Evolutionary conservation across 306 rosid species (phyloP).

Genomic region (cucumber (Cucumis sativus)): DNA sequence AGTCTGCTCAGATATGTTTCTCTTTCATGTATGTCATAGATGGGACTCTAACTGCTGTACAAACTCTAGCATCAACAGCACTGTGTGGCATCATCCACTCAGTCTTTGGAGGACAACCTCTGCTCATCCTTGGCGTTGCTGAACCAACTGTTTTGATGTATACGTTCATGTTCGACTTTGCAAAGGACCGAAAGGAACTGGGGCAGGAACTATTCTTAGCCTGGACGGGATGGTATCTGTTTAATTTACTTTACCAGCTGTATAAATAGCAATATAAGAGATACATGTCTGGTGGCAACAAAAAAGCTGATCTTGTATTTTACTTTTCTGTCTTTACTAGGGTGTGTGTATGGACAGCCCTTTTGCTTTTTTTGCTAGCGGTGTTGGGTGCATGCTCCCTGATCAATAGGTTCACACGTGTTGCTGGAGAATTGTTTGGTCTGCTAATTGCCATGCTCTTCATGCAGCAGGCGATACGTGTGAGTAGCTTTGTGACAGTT

Average conservation of each 20-base stretch:
- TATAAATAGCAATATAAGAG: neutral
- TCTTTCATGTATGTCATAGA: slow-evolving; percentile 33
- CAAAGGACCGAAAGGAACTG: slow-evolving; percentile 72
- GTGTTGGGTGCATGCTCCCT: slow-evolving; percentile 86
- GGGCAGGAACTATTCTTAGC: slow-evolving; percentile 77
- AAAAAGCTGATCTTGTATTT: neutral
- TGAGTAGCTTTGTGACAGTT: slow-evolving; percentile 22
- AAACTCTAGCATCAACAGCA: slow-evolving; percentile 92
- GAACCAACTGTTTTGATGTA: slow-evolving; percentile 98
- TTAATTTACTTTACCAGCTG: slow-evolving; percentile 5
- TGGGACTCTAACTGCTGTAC: slow-evolving; percentile 89
- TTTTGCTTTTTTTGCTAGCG: slow-evolving; percentile 79
- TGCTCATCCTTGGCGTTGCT: slow-evolving; percentile 90
- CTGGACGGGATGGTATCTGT: slow-evolving; percentile 89
- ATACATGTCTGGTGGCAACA: neutral
- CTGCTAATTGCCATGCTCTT: slow-evolving; percentile 87
- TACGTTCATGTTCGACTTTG: slow-evolving; percentile 82
- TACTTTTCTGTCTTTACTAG: slow-evolving; percentile 25
- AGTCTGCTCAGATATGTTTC: slow-evolving; percentile 24
- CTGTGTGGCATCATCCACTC: slow-evolving; percentile 86
- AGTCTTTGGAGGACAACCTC: slow-evolving; percentile 85
- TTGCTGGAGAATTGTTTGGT: slow-evolving; percentile 96
- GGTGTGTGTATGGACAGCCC: slow-evolving; percentile 92
- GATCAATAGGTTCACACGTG: slow-evolving; percentile 84
- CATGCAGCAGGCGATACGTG: slow-evolving; percentile 95